Evolutionary conservation across 2,329 filamentous ascomycete species (phyloP).

Genomic region (Laburnicola sp.): DNA sequence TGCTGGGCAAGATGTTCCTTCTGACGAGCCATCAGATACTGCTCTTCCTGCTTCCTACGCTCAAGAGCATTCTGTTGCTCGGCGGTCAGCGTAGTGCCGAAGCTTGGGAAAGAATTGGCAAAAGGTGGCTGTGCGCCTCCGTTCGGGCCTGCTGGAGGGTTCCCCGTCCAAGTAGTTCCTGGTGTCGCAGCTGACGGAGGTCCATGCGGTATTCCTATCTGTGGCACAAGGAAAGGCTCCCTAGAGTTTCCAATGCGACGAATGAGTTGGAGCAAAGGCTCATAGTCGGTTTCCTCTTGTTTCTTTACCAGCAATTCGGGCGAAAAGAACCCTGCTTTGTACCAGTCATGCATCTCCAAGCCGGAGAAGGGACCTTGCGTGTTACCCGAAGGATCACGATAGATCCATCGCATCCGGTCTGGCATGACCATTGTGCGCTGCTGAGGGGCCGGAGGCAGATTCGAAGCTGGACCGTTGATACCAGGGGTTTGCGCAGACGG

Average conservation of each 20-base stretch:
- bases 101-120: conserved; percentile 90
- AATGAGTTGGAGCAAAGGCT: conserved; percentile 92
- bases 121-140: conserved; percentile 72
- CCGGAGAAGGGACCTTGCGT: conserved; percentile 95
- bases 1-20: conserved; percentile 92
- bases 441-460: conserved; percentile 69
- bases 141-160: conserved; percentile 43
- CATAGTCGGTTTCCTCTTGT: conserved; percentile 89
- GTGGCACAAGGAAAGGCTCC: conserved; percentile 94
- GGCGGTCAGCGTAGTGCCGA: conserved; percentile 92
- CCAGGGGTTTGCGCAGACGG: conserved; percentile 40
- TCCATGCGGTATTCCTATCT: conserved; percentile 93
- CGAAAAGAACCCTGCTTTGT: conserved; percentile 97
- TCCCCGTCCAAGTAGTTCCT: conserved; percentile 50
- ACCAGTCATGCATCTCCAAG: conserved; percentile 99
- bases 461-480: conserved; percentile 58
- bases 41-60: conserved; percentile 95
- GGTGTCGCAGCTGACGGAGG: conserved; percentile 59
- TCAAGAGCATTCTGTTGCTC: conserved; percentile 98
- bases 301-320: conserved; percentile 94
- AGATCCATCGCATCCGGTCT: conserved; percentile 98
- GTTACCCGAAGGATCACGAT: conserved; percentile 89
- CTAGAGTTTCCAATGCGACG: conserved; percentile 94
- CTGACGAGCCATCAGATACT: conserved; percentile 94
- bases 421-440: conserved; percentile 97